Conservation (phyloP, 1,139 yeast species). For the Lodderomyces beijingensis region DNA sequence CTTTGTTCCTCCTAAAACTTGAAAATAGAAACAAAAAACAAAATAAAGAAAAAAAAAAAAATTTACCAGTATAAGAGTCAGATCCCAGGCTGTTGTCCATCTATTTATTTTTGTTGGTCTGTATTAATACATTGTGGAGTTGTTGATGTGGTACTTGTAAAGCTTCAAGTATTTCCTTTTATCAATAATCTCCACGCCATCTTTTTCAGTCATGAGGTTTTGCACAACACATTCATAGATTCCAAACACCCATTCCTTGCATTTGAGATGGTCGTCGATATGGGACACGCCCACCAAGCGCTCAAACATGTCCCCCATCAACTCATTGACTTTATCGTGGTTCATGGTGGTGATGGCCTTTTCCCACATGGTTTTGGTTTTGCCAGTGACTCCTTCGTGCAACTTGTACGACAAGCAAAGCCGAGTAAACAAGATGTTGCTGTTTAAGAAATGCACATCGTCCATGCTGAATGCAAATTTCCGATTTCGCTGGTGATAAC, state of each 20-base stretch:
- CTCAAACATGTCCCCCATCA: conserved; percentile 16
- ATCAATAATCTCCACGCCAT: conserved; percentile 8
- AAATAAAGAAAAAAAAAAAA: background rate
- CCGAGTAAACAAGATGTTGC: conserved; percentile 13
- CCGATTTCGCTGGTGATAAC: conserved; percentile 5
- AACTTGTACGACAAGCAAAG: conserved; percentile 13
- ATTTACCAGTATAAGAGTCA: background rate
- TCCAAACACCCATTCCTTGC: conserved; percentile 13
- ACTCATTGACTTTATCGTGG: conserved; percentile 8
- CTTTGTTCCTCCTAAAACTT: background rate
- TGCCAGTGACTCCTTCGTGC: conserved; percentile 6
- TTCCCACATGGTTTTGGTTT: conserved; percentile 1
- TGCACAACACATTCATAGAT: conserved; percentile 9
- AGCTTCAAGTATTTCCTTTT: conserved; percentile 7
- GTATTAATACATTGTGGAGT: conserved; percentile 4
- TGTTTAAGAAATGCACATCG: conserved; percentile 12
- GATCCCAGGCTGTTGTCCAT: background rate
- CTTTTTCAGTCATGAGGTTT: conserved; percentile 8
- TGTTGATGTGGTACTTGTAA: conserved; percentile 4
- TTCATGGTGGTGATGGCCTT: conserved; percentile 1
- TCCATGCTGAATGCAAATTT: conserved; percentile 9
- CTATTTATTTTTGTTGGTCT: background rate
- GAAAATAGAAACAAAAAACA: background rate
- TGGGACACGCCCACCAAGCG: conserved; percentile 13
- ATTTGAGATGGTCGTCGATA: conserved; percentile 11